Conservation (phyloP, 768 basidiomycete genomes). For the Tylopilus sp. region DNA sequence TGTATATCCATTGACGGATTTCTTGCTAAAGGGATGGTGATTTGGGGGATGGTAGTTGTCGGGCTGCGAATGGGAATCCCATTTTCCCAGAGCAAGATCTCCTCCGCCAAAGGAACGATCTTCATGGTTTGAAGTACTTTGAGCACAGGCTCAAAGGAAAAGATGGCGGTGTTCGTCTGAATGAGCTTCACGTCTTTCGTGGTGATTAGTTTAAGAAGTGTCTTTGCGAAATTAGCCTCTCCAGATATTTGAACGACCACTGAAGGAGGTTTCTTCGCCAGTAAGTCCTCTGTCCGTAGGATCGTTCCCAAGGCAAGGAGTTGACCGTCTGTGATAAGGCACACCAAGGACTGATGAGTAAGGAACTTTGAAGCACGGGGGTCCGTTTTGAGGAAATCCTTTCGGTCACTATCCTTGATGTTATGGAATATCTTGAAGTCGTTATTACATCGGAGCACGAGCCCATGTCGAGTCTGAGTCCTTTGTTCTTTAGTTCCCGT, state of each 20-base stretch:
- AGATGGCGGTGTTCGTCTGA: constrained; percentile 59
- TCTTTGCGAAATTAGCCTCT: constrained; percentile 33
- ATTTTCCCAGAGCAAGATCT: constrained; percentile 53
- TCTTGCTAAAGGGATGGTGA: constrained; percentile 30
- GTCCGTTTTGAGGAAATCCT: constrained; percentile 37
- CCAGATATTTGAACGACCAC: constrained; percentile 55
- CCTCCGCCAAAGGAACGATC: constrained; percentile 44
- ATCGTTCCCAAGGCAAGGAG: constrained; percentile 53
- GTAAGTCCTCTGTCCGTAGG: constrained; percentile 49
- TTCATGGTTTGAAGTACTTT: constrained; percentile 47
- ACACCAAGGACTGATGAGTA: constrained; percentile 52
- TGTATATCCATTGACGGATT: constrained; percentile 42
- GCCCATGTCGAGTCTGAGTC: constrained; percentile 39
- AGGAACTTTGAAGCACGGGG: constrained; percentile 36
- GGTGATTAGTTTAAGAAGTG: constrained; percentile 38
- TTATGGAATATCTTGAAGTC: constrained; percentile 39
- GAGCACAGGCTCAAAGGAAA: constrained; percentile 63
- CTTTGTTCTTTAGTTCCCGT: constrained; percentile 25
- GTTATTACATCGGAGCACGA: constrained; percentile 35
- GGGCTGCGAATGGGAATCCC: constrained; percentile 17
- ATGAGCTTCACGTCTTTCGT: constrained; percentile 42
- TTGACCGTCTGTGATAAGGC: constrained; percentile 46
- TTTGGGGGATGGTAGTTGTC: background rate
- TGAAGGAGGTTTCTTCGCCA: constrained; percentile 45
- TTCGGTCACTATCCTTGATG: constrained; percentile 35